Percentiles rank a stretch among this genome's conserved stretches.
These are phyloP conservation scores for Elasticomyces elasticus DNA, from an alignment of 495 filamentous ascomycete species.

Conservation along the genomic window DNA sequence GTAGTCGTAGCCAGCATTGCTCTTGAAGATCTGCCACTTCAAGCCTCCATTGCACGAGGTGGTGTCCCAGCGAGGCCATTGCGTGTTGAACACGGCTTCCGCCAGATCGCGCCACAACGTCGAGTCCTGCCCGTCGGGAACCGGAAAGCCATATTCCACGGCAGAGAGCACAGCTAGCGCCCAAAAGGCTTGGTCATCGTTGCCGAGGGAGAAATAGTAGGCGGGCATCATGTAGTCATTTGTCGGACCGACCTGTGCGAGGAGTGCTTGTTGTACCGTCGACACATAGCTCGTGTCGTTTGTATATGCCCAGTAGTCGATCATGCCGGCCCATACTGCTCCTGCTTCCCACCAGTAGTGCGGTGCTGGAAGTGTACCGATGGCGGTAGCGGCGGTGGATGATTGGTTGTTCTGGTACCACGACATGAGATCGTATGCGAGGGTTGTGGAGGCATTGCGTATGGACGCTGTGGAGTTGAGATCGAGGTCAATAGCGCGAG, in stretches of 20 bases:
- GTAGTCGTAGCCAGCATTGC: constrained; percentile 48
- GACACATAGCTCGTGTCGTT: constrained; percentile 28
- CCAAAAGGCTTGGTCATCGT: constrained; percentile 55
- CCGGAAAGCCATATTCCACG: constrained; percentile 62
- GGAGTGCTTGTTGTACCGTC: constrained; percentile 28
- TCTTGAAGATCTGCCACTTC: constrained; percentile 47
- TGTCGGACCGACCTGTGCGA: constrained; percentile 31
- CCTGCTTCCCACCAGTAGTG: constrained; percentile 37
- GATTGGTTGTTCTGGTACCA: constrained; percentile 18
- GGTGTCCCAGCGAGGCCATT: constrained; percentile 39
- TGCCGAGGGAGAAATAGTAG: constrained; percentile 12
- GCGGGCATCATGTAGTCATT: constrained; percentile 27
- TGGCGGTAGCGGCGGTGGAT: not conserved
- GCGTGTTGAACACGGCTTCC: constrained; percentile 32
- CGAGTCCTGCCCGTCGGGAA: constrained; percentile 39
- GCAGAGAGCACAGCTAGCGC: constrained; percentile 62
- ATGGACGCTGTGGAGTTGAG: constrained; percentile 20
- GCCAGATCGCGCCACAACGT: constrained; percentile 54
- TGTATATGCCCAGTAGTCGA: constrained; percentile 24
- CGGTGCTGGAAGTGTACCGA: constrained; percentile 21
- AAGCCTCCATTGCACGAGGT: constrained; percentile 42
- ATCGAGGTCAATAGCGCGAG: not conserved
- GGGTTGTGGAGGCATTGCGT: constrained; percentile 8
- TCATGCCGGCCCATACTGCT: constrained; percentile 17
- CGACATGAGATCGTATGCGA: constrained; percentile 17